Conservation (phyloP, 352 stramenopile species). For the Blastocystis sp. region DNA sequence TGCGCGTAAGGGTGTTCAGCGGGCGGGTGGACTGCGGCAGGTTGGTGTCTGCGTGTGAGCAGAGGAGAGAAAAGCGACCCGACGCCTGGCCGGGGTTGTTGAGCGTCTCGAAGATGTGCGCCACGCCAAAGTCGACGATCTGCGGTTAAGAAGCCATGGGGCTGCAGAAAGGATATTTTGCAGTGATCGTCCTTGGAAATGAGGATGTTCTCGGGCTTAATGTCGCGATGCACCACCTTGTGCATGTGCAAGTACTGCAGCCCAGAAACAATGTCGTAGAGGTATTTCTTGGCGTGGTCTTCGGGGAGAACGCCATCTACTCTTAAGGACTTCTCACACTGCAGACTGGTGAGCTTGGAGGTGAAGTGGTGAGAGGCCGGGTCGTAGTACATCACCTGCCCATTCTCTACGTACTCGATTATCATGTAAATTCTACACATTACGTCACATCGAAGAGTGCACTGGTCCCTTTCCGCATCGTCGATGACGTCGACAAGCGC, state of each 20-base stretch:
- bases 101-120: conserved; percentile 62
- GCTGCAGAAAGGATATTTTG: conserved; percentile 77
- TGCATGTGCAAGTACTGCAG: conserved; percentile 65
- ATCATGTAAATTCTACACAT: conserved; percentile 85
- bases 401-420: conserved; percentile 69
- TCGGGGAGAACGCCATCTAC: conserved; percentile 65
- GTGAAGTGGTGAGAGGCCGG: conserved; percentile 5
- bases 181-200: conserved; percentile 80
- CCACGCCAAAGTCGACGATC: conserved; percentile 67
- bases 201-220: conserved; percentile 83
- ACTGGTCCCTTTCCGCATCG: conserved; percentile 74
- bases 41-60: background rate
- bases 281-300: conserved; percentile 53
- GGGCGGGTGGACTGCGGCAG: conserved; percentile 35
- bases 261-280: conserved; percentile 63
- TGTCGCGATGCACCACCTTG: conserved; percentile 83
- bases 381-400: conserved; percentile 69
- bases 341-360: conserved; percentile 1
- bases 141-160: conserved; percentile 12
- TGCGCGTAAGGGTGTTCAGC: conserved; percentile 80
- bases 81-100: background rate
- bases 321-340: background rate
- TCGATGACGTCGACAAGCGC: conserved; percentile 84
- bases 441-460: conserved; percentile 68
- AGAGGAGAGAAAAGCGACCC: background rate